phyloP scores from a whole-genome alignment of 2,329 filamentous ascomycete genomes.

The Geoglossum cookeanum region DNA sequence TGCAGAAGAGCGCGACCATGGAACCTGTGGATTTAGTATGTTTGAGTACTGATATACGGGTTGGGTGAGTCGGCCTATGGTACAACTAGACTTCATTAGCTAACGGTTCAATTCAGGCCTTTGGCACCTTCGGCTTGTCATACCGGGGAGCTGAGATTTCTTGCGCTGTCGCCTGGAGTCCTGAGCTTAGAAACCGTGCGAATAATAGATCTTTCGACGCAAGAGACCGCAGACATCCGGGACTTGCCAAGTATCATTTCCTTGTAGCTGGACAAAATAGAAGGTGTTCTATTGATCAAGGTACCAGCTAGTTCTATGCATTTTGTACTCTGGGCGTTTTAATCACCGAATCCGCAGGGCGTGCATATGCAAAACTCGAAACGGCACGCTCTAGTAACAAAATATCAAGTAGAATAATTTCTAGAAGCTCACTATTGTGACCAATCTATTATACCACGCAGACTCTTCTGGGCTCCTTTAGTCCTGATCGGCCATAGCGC shows the following conservation, averaged over 20 bases:
- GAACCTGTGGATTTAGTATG: slow-evolving; percentile 53
- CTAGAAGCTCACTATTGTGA: too few species aligned
- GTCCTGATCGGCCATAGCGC: too few species aligned
- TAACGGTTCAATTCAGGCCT: slow-evolving; percentile 26
- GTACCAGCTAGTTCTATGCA: neutral
- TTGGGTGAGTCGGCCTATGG: slow-evolving; percentile 33
- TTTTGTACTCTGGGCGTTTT: neutral
- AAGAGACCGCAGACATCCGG: slow-evolving; percentile 59
- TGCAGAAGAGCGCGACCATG: slow-evolving; percentile 45
- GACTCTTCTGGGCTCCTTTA: too few species aligned
- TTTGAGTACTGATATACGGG: slow-evolving; percentile 51
- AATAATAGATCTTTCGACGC: slow-evolving; percentile 52
- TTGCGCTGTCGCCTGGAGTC: slow-evolving; percentile 46
- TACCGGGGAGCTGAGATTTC: slow-evolving; percentile 51
- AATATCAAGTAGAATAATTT: too few species aligned
- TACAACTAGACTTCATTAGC: slow-evolving; percentile 1
- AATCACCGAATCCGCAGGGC: neutral
- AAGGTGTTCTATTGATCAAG: neutral
- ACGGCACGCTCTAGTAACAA: too few species aligned
- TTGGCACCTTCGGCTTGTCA: slow-evolving; percentile 55
- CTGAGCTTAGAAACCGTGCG: slow-evolving; percentile 53
- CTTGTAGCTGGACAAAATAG: neutral
- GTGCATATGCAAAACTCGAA: too few species aligned
- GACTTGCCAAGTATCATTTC: slow-evolving; percentile 50
- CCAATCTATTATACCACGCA: too few species aligned